Evolutionary conservation across 176 grass and related monocot genomes (phyloP).

Genomic region (Carex cristatella): DNA sequence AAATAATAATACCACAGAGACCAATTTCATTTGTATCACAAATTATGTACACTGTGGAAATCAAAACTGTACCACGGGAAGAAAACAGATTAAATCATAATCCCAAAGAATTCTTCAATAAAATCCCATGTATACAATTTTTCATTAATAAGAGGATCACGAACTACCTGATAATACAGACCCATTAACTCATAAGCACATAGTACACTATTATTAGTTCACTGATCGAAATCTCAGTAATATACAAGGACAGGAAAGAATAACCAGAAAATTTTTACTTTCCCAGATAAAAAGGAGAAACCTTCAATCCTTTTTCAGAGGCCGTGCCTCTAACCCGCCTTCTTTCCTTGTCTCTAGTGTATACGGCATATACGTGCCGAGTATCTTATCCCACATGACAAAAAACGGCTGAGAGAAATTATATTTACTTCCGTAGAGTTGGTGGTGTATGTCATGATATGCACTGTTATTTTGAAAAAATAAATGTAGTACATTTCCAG

Average conservation of each 20-base stretch:
- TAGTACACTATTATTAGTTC: constrained; percentile 24
- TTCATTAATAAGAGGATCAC: constrained; percentile 17
- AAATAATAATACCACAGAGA: constrained; percentile 6
- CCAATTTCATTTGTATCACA: background rate
- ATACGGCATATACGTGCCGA: constrained; percentile 69
- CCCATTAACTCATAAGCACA: constrained; percentile 15
- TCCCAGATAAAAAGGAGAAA: constrained; percentile 2
- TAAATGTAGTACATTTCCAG: constrained; percentile 56
- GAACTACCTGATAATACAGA: constrained; percentile 17
- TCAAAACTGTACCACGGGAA: background rate
- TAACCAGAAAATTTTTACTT: background rate
- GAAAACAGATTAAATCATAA: background rate
- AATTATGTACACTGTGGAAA: constrained; percentile 7
- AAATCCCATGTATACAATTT: constrained; percentile 14
- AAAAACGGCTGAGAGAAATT: constrained; percentile 90
- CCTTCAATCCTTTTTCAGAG: constrained; percentile 28
- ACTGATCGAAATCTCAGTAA: constrained; percentile 21
- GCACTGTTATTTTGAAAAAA: constrained; percentile 69
- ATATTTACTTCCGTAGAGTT: constrained; percentile 73
- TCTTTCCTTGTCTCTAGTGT: constrained; percentile 47
- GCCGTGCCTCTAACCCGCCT: constrained; percentile 56
- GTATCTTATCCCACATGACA: constrained; percentile 66
- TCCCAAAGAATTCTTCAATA: constrained; percentile 3
- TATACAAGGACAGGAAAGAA: constrained; percentile 23
- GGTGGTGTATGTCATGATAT: constrained; percentile 80